Base-by-base conservation (phyloP, 2,329 filamentous ascomycete genomes). In the Metarhizium robertsii region DNA sequence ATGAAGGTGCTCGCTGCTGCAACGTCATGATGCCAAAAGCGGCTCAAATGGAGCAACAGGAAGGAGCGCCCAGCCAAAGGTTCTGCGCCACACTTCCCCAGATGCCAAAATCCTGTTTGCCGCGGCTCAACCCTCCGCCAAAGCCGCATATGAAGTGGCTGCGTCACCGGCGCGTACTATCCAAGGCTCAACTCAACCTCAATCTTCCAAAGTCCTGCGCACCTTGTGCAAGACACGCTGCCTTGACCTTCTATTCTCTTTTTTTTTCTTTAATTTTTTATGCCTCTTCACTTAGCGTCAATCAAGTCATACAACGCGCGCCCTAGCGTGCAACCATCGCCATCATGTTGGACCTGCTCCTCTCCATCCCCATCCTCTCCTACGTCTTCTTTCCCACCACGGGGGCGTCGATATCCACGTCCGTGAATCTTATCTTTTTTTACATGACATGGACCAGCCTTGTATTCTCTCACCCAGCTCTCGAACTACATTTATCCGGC, bases 371-470 rank as follows among this genome's bases (percentile, higher is more conserved):
- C 1, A 79, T 90, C 60, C 71, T 89, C 45, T 87, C 86, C 32
- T 87, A 85, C 64, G 76, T 88, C 62, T 74, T 85, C 51, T 78
- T 82, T 20, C 80, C 83, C 2, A 75, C 79, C 50, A 68, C 84
- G 56, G 56, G 54, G 2, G 79, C 82, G 6, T 86, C 87, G 6
- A 91, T 87, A 74, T 86, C 78, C 14, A 92, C 90, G 1, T 91
- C 86, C 1, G 76, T 95, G 60, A 96, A 94, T 69, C 73, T 95
- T 29, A 74, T 95, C 59, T 92, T 95, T 75, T 94, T 96, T 71
- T 92, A 91, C 69, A 81, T 95, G 74, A 92, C 89, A 62, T 96
- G 91, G 91, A 84, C 84, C 6, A 92, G 89, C 0, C 79, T 96
- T 36, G 83, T 95, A 43, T 75, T 92, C 3, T 87, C 87, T 6